A percentile compares a stretch with the other conserved stretches of the same genome.
Conservation (phyloP, 352 stramenopile species). For the Phytophthora aleatoria region DNA sequence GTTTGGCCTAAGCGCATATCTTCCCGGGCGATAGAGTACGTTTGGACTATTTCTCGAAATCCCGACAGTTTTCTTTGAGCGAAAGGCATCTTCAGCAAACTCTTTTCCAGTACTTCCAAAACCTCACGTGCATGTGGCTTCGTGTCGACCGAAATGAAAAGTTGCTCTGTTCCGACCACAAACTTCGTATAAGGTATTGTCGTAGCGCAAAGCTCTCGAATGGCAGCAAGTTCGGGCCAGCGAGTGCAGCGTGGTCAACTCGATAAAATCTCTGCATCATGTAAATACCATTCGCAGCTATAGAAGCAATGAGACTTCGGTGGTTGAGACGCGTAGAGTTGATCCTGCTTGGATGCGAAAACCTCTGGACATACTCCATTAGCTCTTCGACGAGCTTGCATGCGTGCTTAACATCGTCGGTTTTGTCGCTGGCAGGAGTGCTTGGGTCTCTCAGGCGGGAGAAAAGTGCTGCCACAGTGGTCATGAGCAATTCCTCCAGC, state of each 20-base stretch:
- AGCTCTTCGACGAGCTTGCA: conserved; percentile 19
- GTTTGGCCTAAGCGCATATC: conserved; percentile 19
- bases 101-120: conserved; percentile 32
- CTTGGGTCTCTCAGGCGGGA: conserved; percentile 17
- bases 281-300: conserved; percentile 20
- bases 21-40: conserved; percentile 13
- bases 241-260: conserved; percentile 20
- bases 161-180: conserved; percentile 22
- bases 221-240: conserved; percentile 8
- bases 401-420: conserved; percentile 16
- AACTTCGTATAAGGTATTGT: conserved; percentile 15
- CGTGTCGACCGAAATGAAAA: conserved; percentile 21
- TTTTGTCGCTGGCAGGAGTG: conserved; percentile 11
- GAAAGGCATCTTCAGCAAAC: conserved; percentile 26
- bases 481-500: conserved; percentile 1
- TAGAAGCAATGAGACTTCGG: conserved; percentile 2
- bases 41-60: conserved; percentile 20
- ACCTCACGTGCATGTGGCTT: conserved; percentile 25
- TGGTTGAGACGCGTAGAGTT: conserved; percentile 13
- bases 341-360: conserved; percentile 15
- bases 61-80: background rate
- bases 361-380: conserved; percentile 2
- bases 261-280: conserved; percentile 39
- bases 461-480: conserved; percentile 4
- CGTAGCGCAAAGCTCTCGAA: conserved; percentile 18